These are phyloP conservation scores for Epichloe sibirici DNA, from an alignment of 2,329 filamentous ascomycete species.

Conservation along the genomic window DNA sequence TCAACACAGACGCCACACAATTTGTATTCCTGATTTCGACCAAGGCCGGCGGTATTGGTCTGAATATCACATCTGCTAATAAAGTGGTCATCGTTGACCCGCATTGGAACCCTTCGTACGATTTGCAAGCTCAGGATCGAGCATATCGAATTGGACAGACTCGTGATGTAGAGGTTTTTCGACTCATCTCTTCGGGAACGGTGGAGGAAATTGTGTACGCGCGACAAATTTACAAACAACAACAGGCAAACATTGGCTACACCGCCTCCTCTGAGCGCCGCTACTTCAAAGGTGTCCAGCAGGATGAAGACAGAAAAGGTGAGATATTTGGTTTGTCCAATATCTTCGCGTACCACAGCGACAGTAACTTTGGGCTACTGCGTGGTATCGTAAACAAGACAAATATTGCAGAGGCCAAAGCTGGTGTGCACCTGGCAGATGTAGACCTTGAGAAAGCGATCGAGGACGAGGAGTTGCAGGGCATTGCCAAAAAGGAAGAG, in stretches of 20 bases:
- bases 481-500: conserved; percentile 32
- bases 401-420: conserved; percentile 86
- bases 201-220: conserved; percentile 97
- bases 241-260: conserved; percentile 96
- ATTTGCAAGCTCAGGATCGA: conserved; percentile 90
- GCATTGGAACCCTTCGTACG: conserved; percentile 93
- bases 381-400: conserved; percentile 98
- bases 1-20: conserved; percentile 75
- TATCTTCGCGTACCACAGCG: conserved; percentile 68
- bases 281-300: conserved; percentile 92
- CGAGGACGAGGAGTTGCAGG: conserved; percentile 37
- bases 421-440: conserved; percentile 68
- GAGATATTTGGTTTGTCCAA: conserved; percentile 90
- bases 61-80: conserved; percentile 96
- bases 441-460: conserved; percentile 56
- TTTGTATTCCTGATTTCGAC: conserved; percentile 97
- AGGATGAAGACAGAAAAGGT: conserved; percentile 68
- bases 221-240: conserved; percentile 95
- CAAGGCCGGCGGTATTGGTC: conserved; percentile 79
- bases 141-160: conserved; percentile 92
- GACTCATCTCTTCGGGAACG: conserved; percentile 79
- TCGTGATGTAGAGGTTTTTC: conserved; percentile 88
- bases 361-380: conserved; percentile 66
- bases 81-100: conserved; percentile 96
- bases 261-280: conserved; percentile 82